Base-by-base conservation (phyloP, 306 rosid genomes). In the Cicer pinnatifidum region DNA sequence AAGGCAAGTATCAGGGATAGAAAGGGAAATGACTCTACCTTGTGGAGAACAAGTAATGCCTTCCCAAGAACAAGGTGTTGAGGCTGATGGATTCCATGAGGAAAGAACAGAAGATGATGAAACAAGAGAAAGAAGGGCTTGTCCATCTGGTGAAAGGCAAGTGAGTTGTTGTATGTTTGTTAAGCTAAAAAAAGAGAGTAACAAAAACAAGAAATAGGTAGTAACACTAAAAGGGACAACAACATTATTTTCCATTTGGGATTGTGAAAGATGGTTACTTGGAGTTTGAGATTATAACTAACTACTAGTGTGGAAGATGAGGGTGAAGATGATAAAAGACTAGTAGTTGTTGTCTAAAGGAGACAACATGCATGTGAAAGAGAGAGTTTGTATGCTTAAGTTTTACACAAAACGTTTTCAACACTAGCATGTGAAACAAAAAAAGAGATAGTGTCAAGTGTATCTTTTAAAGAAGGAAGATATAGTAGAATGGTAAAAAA, bases 41-140 rank as follows among this genome's bases (percentile, higher is more conserved):
- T 89, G 97, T 13, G 97, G 92, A 11, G 97, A 91, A 66, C 99
- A 95, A 19, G 93, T 84, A 33, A 95, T 75, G 11, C 97, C 99
- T 23, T 80, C 78, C 99, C 99, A 95, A 68, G 96, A 86, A 85
- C 99, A 95, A 3, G 99, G 99, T 15, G 94, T 91, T 63, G 76
- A 72, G 76, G 87, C 84, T 78, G 95, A 83, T 11, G 96, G 90
- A 73, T 85, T 86, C 99, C 99, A 95, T 58, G 99, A 83, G 37
- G 93, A 89, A 39, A 89, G 87, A 69, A 87, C 84, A 70, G 92
- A 86, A 63, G 89, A 74, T 9, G 96, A 73, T n/a, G 88, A 69
- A 41, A 77, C 74, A 69, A 94, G 96, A 69, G 96, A 84, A 80
- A 91, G 96, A 69, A 94, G 93, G 43, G 91, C 95, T 61, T 88